Base-by-base conservation (phyloP, 2,329 filamentous ascomycete genomes). In the Huntiella bhutanensis region DNA sequence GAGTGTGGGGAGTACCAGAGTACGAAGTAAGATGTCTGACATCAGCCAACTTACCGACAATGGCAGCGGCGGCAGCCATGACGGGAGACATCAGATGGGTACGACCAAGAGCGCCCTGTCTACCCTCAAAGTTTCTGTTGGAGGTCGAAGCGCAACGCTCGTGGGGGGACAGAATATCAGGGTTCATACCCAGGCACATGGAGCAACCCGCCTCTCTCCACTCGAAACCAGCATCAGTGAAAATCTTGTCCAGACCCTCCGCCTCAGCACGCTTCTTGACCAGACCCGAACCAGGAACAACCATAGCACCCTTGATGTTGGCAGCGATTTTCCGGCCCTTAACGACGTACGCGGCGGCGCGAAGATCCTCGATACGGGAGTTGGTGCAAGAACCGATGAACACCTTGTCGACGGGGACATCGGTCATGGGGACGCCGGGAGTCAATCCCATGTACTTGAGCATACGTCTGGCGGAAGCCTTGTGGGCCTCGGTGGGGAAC, bases 141-240 rank as follows among this genome's bases (percentile, higher is more conserved):
- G 84, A 92, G 43, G 91, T 96, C 59, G 81, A 88, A 37, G 91
- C 91, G 60, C 91, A 96, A 57, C 91, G 80, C 66, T 98, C 91
- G 60, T 81, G 75, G 46, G 91, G 87, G 2, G 86, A 77, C 41
- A 96, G 73, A 52, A 98, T 96, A 61, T 98, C 91, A 0, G 91
- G 88, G 69, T 98, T 98, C 88, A 98, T 98, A 60, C 91, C 91
- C 47, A 98, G 73, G 60, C 91, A 96, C 91, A 98, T 98, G 52
- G 84, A 93, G 73, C 91, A 98, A 43, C 91, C 91, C 54, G 91
- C 91, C 67, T 98, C 91, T 59, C 91, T 77, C 88, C 88, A 96
- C 62, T 96, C 88, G 54, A 96, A 96, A 5, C 91, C 91, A 42
- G 91, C 87, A 51, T 93, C 84, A 6, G 67, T 58, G 63, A 98